These are phyloP conservation scores for Passiflora organensis DNA, from an alignment of 345 rosid species.

Conservation along the genomic window DNA sequence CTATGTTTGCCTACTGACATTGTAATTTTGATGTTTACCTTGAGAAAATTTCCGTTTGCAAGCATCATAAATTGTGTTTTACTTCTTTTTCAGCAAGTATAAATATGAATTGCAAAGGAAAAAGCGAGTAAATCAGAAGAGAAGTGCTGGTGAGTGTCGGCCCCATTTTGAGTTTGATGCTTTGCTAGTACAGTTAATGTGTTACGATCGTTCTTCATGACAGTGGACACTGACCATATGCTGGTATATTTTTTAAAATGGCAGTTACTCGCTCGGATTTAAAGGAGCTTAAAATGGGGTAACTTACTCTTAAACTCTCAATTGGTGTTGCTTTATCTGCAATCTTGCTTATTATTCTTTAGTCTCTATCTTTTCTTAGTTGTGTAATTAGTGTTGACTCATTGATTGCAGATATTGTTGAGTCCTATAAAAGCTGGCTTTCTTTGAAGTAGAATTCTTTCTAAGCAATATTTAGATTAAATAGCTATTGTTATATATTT, in stretches of 20 bases:
- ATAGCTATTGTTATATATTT: too few relatives aligned
- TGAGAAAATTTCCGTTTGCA: neutral
- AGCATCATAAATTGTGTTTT: conserved; percentile 13
- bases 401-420: too few relatives aligned
- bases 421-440: too few relatives aligned
- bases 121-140: conserved; percentile 81
- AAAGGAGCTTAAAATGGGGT: conserved; percentile 97
- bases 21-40: too few relatives aligned
- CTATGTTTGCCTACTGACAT: too few relatives aligned
- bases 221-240: conserved; percentile 30
- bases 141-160: conserved; percentile 50
- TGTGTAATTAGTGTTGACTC: too few relatives aligned
- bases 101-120: conserved; percentile 79
- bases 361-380: neutral
- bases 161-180: conserved; percentile 20
- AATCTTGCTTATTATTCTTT: neutral
- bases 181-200: too few relatives aligned
- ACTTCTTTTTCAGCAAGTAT: conserved; percentile 50
- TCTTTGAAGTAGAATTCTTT: too few relatives aligned
- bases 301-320: neutral
- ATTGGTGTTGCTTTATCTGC: conserved; percentile 1
- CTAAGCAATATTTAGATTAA: too few relatives aligned
- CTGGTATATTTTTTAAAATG: conserved; percentile 18
- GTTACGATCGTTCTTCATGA: conserved; percentile 4
- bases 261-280: conserved; percentile 69